A percentile compares a stretch with the other conserved stretches of the same genome.
These are phyloP conservation scores for Vavraia culicis DNA, from an alignment of 371 early-diverging fungal species.

Conservation along the genomic window DNA sequence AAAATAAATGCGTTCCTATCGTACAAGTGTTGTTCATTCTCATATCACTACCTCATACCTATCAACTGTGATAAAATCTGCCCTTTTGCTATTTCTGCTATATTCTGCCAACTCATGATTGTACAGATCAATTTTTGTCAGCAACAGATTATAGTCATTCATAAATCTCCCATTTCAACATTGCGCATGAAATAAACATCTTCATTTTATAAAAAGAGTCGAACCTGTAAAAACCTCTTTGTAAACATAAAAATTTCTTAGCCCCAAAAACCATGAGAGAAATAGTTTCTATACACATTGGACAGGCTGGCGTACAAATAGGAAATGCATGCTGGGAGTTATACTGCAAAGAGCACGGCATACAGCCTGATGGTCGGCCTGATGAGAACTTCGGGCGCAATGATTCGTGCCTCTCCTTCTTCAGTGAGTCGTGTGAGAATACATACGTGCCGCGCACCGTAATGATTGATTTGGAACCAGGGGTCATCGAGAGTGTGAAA, in stretches of 20 bases:
- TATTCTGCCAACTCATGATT: no score
- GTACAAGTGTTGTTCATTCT: no score
- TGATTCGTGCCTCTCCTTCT: slow-evolving; percentile 73
- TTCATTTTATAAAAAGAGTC: no score
- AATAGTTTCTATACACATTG: slow-evolving; percentile 83
- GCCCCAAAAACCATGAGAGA: slow-evolving; percentile 62
- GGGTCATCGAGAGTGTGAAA: slow-evolving; percentile 83
- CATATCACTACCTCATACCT: no score
- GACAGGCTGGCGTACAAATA: slow-evolving; percentile 96
- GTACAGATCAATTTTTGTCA: no score
- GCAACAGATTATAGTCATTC: no score
- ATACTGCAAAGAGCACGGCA: slow-evolving; percentile 82
- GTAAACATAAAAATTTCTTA: slow-evolving; percentile 11
- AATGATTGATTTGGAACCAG: slow-evolving; percentile 85
- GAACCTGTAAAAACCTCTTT: no score
- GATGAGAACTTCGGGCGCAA: slow-evolving; percentile 46
- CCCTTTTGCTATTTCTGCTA: no score
- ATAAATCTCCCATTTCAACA: no score
- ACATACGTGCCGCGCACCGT: slow-evolving; percentile 94
- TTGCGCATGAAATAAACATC: no score
- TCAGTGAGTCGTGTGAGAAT: slow-evolving; percentile 72
- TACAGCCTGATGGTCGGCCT: slow-evolving; percentile 65
- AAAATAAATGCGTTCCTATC: no score
- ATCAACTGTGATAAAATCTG: no score
- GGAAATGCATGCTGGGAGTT: slow-evolving; percentile 99